A percentile compares a stretch with the other conserved stretches of the same genome.
Evolutionary conservation across 1,284 basidiomycete species (phyloP).

Genomic region (Pyrrhoderma lamaoense): DNA sequence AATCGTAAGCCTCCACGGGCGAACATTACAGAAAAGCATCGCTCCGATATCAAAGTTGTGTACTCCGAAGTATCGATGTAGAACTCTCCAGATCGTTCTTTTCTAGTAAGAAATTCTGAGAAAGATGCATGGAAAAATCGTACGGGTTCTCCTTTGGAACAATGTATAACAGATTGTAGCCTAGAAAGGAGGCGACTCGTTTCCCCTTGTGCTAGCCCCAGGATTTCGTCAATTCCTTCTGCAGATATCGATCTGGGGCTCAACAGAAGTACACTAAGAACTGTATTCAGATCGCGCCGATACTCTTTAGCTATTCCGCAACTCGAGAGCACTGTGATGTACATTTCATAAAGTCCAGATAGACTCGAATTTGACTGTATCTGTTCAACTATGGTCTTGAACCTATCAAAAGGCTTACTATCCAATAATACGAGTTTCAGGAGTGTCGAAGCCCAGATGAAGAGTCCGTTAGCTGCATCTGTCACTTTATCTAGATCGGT

Average conservation of each 20-base stretch:
- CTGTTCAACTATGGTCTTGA: not conserved
- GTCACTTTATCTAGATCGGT: not conserved
- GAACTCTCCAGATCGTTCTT: not conserved
- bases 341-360: no score
- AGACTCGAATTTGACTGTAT: no score
- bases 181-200: no score
- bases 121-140: slow-evolving; percentile 4
- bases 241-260: no score
- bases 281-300: no score
- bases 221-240: no score
- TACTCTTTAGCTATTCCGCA: no score
- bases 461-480: not conserved
- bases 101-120: not conserved
- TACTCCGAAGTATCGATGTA: not conserved
- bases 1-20: not conserved
- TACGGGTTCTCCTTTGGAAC: not conserved
- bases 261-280: no score
- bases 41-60: not conserved
- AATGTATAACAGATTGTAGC: no score
- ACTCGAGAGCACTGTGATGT: no score
- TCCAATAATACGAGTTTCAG: not conserved
- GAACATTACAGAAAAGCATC: slow-evolving; percentile 1
- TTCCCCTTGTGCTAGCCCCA: no score
- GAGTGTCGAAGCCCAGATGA: not conserved
- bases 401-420: not conserved